phyloP scores from a whole-genome alignment of 2,329 filamentous ascomycete genomes.

The Xylariaceae sp. region DNA sequence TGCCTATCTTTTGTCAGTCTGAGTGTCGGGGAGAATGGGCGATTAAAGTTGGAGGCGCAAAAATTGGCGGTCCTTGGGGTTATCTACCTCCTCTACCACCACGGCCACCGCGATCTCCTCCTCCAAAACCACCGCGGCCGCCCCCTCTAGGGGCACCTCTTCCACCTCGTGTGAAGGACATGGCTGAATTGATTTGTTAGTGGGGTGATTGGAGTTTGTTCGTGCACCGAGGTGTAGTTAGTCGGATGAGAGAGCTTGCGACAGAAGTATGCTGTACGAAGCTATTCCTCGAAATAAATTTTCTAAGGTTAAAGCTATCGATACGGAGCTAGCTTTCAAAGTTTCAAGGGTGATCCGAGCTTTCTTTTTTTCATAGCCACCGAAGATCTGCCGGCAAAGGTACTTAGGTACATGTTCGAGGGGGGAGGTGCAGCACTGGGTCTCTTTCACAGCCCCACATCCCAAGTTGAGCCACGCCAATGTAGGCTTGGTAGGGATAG shows the following conservation, averaged over 20 bases:
- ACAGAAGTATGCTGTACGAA: conserved; percentile 22
- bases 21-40: background rate
- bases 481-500: too few relatives aligned
- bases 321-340: conserved; percentile 10
- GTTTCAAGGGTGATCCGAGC: conserved; percentile 20
- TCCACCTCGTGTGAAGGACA: conserved; percentile 53
- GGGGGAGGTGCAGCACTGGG: conserved; percentile 13
- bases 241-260: conserved; percentile 24
- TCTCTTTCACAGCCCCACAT: background rate
- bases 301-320: conserved; percentile 29
- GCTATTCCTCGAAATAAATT: conserved; percentile 29
- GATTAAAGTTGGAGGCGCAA: too few relatives aligned
- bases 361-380: conserved; percentile 11
- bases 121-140: conserved; percentile 48
- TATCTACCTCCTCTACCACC: conserved; percentile 42
- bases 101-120: conserved; percentile 37
- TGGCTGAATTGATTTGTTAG: conserved; percentile 32
- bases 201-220: conserved; percentile 27
- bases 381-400: conserved; percentile 29
- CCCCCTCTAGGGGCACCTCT: conserved; percentile 47
- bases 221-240: conserved; percentile 18
- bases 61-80: too few relatives aligned
- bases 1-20: conserved; percentile 25
- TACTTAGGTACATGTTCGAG: conserved; percentile 1
- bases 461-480: conserved; percentile 18